Conservation (phyloP, 2,329 filamentous ascomycete species). For the Hysterium pulicare region DNA sequence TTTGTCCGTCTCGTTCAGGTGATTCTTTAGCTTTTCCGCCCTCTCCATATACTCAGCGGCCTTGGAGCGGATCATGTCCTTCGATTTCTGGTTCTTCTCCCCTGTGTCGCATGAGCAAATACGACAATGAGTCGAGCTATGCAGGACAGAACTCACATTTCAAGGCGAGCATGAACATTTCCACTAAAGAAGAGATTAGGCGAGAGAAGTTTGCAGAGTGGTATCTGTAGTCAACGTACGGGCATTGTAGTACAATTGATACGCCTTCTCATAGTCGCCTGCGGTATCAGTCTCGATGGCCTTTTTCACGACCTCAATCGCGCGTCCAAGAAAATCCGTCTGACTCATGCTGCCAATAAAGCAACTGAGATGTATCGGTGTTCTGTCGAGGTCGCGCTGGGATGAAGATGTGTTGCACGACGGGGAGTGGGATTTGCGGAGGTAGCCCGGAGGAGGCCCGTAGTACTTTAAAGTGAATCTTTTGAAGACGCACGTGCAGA, state of each 20-base stretch:
- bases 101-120: constrained; percentile 27
- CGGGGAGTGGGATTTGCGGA: background rate
- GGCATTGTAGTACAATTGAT: constrained; percentile 91
- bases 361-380: no score
- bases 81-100: constrained; percentile 97
- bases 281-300: constrained; percentile 95
- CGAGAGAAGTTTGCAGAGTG: constrained; percentile 5
- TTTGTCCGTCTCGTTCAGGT: constrained; percentile 70
- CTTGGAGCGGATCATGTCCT: constrained; percentile 96
- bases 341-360: constrained; percentile 68
- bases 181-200: constrained; percentile 52
- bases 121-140: background rate
- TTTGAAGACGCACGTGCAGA: no score
- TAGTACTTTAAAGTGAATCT: no score
- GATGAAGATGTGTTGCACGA: constrained; percentile 2
- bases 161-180: constrained; percentile 96
- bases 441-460: no score
- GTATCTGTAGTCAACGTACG: constrained; percentile 23
- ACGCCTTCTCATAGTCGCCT: constrained; percentile 95
- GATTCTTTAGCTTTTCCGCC: constrained; percentile 94
- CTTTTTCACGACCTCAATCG: constrained; percentile 95
- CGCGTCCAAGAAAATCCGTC: constrained; percentile 93
- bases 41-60: constrained; percentile 97
- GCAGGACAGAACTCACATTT: constrained; percentile 60
- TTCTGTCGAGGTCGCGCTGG: no score